Base-by-base conservation (phyloP, 805 yeast genomes). In the Zygoascus ofunaensis region DNA sequence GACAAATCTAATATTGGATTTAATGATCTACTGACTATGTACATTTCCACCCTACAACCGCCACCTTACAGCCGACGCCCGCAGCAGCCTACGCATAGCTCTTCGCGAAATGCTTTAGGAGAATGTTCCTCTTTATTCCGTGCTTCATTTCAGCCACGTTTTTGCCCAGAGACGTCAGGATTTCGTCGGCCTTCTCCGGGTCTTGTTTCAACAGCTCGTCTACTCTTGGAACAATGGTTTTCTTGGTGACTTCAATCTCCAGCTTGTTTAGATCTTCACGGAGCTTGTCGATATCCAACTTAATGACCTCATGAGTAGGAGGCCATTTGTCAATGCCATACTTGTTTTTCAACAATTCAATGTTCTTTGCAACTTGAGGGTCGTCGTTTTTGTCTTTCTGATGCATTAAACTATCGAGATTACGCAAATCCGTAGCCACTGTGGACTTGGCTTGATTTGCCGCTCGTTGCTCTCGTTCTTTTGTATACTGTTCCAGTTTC, bases 121-220 rank as follows among this genome's bases (percentile, higher is more conserved):
- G 62, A 38, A 85, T 63, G 61, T 87, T 87, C 68, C 83, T 85
- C 58, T 72, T 77, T 19, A 80, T 76, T 60, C 71, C 71, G 42
- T 66, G 67, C 50, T 73, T 53, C 22, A 47, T 33, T 17, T 66
- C 62, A 5, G 74, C 72, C 26, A 69, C 55, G 42, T 60, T 52
- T 45, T 59, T 60, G 8, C 72, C 69, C 41, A 69, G 55, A 34
- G 57, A 58, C 30, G 50, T 45, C 21, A 70, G 56, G 33, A 73
- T 65, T 33, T 52, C 49, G 38, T 63, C 59, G 23, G 70, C 69
- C 30, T 60, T 60, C 26, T 57, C 68, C 18, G 69, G 55, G 56
- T 63, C 48, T 46, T 54, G 53, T 32, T 43, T 45, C 57, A 68
- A 37, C 53, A 61, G 37, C 23, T 63, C 45, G 39, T 53, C 50